Base-by-base conservation (phyloP, 176 grass and related monocot species). In the Guadua angustifolia region DNA sequence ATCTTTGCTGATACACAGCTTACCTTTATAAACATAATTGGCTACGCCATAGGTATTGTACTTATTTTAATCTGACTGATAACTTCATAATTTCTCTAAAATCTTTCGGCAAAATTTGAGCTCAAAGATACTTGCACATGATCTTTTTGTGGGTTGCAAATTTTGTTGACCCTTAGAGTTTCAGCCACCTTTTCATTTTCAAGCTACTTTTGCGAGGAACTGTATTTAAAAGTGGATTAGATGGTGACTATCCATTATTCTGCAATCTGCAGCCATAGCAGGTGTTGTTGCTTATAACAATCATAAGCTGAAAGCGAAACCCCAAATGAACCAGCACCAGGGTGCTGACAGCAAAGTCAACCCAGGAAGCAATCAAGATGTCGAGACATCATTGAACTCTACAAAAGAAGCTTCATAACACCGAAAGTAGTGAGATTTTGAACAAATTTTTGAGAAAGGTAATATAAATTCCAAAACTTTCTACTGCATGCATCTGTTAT, bases 201-300 rank as follows among this genome's bases (percentile, higher is more conserved):
- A 7, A 68, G n/a, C 13, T 56, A 18, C 17, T 19, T 81, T 6
- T 57, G 18, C 25, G 59, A 82, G 69, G 22, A 60, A 60, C 22
- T 47, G 52, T 50, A 71, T 71, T 59, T 71, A 59, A n/a, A 71
- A 82, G 39, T 73, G 56, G 13, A 33, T 53, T 89, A 45, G 57
- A 74, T 57, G 24, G 62, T 69, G 45, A 82, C 61, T 18, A 36
- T 39, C 66, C 19, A 66, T 56, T 87, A 73, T 79, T 21, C 9
- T 85, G 61, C 59, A 13, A 63, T 83, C 42, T 92, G 58, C 93
- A 98, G 96, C 96, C 59, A 95, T 98, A 85, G 87, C 81, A n/a
- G 96, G 96, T 88, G 93, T 98, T 16, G 91, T 95, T 45, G 91
- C 91, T 61, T 98, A 98, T 79, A 98, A 98, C 73, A 98, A 98